phyloP scores from a whole-genome alignment of 164 flowering plant genomes.

The Saururus chinensis region DNA sequence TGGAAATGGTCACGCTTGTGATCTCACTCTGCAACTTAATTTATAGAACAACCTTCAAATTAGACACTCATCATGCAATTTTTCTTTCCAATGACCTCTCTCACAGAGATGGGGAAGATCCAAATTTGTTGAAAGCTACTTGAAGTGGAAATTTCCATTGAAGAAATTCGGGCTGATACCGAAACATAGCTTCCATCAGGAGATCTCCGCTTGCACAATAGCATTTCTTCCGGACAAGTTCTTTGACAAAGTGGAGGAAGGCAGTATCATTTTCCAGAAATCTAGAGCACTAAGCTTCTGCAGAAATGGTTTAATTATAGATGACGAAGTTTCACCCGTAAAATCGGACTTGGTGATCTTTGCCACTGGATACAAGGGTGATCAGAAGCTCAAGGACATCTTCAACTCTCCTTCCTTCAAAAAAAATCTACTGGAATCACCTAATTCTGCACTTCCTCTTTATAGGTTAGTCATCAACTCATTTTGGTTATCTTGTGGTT shows the following conservation, averaged over 20 bases:
- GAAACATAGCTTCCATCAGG: constrained; percentile 32
- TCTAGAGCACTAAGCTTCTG: constrained; percentile 35
- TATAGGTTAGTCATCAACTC: constrained; percentile 35
- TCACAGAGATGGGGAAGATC: constrained; percentile 55
- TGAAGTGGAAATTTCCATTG: constrained; percentile 33
- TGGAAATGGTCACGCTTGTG: too few species aligned
- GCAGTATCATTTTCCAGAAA: constrained; percentile 47
- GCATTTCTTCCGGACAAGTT: constrained; percentile 36
- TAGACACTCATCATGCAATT: neutral
- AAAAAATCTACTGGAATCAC: constrained; percentile 22
- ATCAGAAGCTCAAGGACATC: constrained; percentile 37
- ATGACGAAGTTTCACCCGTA: constrained; percentile 21
- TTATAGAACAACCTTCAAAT: too few species aligned
- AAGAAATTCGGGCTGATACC: constrained; percentile 50
- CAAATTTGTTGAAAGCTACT: constrained; percentile 46
- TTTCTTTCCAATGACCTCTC: neutral
- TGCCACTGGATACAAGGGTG: constrained; percentile 54
- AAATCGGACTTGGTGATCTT: constrained; percentile 50
- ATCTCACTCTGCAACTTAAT: too few species aligned
- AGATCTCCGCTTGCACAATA: constrained; percentile 27
- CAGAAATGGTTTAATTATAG: constrained; percentile 35
- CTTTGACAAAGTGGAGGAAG: constrained; percentile 47
- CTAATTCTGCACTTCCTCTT: constrained; percentile 25
- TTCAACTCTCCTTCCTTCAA: constrained; percentile 34
- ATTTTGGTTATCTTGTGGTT: neutral